Percentiles rank a stretch among this genome's conserved stretches.
Conservation (phyloP, 2,329 filamentous ascomycete species). For the Xylaria multiplex region DNA sequence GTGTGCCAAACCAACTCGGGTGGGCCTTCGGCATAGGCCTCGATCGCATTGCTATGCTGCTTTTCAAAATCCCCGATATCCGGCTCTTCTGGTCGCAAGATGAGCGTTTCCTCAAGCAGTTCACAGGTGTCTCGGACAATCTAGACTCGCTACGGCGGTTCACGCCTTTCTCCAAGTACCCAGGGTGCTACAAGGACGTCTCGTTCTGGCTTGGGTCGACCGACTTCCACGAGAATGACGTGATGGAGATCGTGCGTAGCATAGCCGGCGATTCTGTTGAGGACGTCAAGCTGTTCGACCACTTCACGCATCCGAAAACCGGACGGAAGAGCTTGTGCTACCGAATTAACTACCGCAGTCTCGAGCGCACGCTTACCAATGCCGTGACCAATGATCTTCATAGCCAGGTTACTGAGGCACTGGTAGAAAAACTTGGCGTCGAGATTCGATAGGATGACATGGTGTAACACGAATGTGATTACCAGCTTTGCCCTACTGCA, state of each 20-base stretch:
- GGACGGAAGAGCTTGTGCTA: constrained; percentile 88
- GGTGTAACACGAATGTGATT: neutral
- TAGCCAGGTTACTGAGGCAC: constrained; percentile 68
- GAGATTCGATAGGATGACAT: constrained; percentile 70
- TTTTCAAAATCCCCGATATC: constrained; percentile 96
- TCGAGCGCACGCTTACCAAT: constrained; percentile 90
- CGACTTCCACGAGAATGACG: constrained; percentile 90
- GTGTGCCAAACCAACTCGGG: constrained; percentile 77
- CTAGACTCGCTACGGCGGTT: constrained; percentile 69
- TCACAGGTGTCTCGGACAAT: constrained; percentile 69
- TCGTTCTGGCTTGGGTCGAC: constrained; percentile 83
- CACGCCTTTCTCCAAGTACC: constrained; percentile 89
- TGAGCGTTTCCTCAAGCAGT: constrained; percentile 85
- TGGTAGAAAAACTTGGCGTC: constrained; percentile 79
- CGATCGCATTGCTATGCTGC: constrained; percentile 95
- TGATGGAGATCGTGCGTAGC: constrained; percentile 93
- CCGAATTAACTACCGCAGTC: constrained; percentile 89
- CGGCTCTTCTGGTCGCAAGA: constrained; percentile 95
- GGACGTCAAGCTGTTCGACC: constrained; percentile 84
- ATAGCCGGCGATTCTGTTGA: constrained; percentile 86
- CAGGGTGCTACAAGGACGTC: constrained; percentile 89
- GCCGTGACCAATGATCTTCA: constrained; percentile 82
- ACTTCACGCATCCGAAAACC: constrained; percentile 89
- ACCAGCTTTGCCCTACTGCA: constrained; percentile 7
- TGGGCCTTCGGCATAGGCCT: constrained; percentile 97